A percentile compares a stretch with the other conserved stretches of the same genome.
Conservation (phyloP, 345 rosid species). For the Hirschfeldia incana region DNA sequence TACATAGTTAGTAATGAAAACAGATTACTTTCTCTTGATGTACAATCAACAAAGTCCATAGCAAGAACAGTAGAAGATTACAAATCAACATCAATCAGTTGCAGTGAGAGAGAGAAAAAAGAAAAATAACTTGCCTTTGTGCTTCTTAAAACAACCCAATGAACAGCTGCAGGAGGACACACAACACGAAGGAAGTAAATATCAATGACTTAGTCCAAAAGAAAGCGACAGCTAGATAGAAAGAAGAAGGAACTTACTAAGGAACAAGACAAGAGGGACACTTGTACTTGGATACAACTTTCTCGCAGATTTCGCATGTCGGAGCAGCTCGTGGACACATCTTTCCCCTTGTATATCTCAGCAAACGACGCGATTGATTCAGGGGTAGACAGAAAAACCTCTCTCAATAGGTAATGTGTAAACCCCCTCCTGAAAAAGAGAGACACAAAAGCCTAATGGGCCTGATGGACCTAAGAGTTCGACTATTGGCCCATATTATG, state of each 20-base stretch:
- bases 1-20: too few species aligned
- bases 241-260: constrained; percentile 50
- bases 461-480: background rate
- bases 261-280: constrained; percentile 78
- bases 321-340: constrained; percentile 42
- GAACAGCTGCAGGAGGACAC: constrained; percentile 61
- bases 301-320: constrained; percentile 59
- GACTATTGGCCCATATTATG: background rate
- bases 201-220: background rate
- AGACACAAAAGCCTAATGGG: constrained; percentile 29
- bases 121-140: constrained; percentile 43
- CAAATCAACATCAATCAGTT: too few species aligned
- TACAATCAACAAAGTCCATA: too few species aligned
- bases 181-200: background rate
- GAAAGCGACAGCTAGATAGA: background rate
- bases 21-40: too few species aligned
- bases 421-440: background rate
- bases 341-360: background rate
- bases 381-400: background rate
- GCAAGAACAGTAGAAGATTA: too few species aligned
- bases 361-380: background rate
- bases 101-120: too few species aligned
- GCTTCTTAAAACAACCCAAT: constrained; percentile 49
- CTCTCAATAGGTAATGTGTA: background rate
- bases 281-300: constrained; percentile 68